Conservation (phyloP, 2,329 filamentous ascomycete species). For the Fusarium avenaceum region DNA sequence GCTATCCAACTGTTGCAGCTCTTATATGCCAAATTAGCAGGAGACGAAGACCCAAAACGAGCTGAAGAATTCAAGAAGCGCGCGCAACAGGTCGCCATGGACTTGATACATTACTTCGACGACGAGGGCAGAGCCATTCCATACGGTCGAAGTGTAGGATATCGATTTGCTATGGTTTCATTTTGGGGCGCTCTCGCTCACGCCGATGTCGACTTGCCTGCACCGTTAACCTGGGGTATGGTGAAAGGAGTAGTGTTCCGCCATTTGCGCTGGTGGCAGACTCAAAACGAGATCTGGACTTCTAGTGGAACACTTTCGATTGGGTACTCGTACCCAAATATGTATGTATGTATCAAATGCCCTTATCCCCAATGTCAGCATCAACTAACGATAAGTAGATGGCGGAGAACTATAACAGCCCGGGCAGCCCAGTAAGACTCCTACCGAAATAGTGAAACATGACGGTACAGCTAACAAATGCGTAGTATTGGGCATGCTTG, state of each 20-base stretch:
- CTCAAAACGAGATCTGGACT: slow-evolving; percentile 80
- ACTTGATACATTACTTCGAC: slow-evolving; percentile 83
- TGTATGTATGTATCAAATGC: slow-evolving; percentile 65
- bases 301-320: slow-evolving; percentile 80
- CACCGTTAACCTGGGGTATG: slow-evolving; percentile 81
- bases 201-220: slow-evolving; percentile 78
- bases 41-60: slow-evolving; percentile 73
- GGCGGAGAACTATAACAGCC: slow-evolving; percentile 87
- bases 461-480: slow-evolving; percentile 44
- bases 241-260: slow-evolving; percentile 81
- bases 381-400: slow-evolving; percentile 60
- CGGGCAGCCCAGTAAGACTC: slow-evolving; percentile 68
- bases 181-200: slow-evolving; percentile 86
- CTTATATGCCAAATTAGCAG: slow-evolving; percentile 79
- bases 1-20: slow-evolving; percentile 86
- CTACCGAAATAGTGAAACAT: neutral
- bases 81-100: slow-evolving; percentile 75
- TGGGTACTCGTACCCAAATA: slow-evolving; percentile 84
- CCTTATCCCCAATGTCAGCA: slow-evolving; percentile 7
- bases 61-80: slow-evolving; percentile 78
- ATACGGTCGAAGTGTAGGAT: slow-evolving; percentile 82
- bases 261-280: slow-evolving; percentile 85
- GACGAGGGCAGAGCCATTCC: slow-evolving; percentile 78
- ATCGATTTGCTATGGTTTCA: slow-evolving; percentile 87
- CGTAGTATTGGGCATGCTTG: slow-evolving; percentile 82